A percentile compares a stretch with the other conserved stretches of the same genome.
phyloP scores from a whole-genome alignment of 2,329 filamentous ascomycete species.

The Talaromyces sp. region DNA sequence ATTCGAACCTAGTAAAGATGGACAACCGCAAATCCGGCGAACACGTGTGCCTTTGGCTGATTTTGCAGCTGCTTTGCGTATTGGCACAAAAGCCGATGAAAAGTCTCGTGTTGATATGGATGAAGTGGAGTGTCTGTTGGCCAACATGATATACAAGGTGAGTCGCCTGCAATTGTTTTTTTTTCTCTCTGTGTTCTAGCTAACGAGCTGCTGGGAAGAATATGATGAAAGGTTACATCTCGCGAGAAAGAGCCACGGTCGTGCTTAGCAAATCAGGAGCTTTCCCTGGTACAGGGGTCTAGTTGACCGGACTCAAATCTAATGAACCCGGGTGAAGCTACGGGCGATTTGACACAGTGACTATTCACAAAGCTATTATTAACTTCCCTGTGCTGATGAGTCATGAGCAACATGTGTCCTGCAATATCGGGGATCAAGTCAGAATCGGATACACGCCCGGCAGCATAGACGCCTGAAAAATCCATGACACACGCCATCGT shows the following conservation, averaged over 20 bases:
- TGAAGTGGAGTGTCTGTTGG: slow-evolving; percentile 90
- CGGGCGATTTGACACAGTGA: background rate
- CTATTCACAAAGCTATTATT: background rate
- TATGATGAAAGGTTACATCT: slow-evolving; percentile 97
- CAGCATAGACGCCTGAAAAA: background rate
- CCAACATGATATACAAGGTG: slow-evolving; percentile 99
- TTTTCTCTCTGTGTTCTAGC: background rate
- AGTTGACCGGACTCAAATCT: slow-evolving; percentile 10
- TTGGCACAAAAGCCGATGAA: slow-evolving; percentile 54
- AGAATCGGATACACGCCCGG: background rate
- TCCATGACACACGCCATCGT: background rate
- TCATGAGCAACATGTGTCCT: background rate
- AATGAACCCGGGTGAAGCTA: background rate
- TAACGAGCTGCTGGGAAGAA: slow-evolving; percentile 52
- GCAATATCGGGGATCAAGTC: background rate
- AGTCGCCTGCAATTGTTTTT: slow-evolving; percentile 19
- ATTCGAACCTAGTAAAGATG: slow-evolving; percentile 71
- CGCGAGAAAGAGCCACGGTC: slow-evolving; percentile 81
- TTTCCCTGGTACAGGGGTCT: slow-evolving; percentile 83
- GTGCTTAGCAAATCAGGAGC: slow-evolving; percentile 87
- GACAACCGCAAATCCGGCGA: slow-evolving; percentile 54
- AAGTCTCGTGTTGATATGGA: slow-evolving; percentile 69
- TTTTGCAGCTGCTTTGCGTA: slow-evolving; percentile 77
- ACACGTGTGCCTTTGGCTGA: slow-evolving; percentile 79
- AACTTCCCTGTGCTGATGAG: background rate